Evolutionary conservation across 1,284 basidiomycete species (phyloP), one percentile per base, ranked within the genome.

Genomic region (Puccinia hordei): DNA sequence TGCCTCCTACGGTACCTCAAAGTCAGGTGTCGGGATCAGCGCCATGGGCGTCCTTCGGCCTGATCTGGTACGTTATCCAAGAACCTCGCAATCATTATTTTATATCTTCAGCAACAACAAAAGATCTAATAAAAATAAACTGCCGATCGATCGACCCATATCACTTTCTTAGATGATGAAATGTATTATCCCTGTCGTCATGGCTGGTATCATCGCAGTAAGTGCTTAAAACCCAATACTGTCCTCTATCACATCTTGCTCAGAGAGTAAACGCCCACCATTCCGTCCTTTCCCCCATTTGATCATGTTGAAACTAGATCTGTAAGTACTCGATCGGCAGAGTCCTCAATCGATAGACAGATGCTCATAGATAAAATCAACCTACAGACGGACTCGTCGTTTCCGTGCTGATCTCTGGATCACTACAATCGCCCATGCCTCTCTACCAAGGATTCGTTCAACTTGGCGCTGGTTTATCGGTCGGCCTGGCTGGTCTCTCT

Each of bases 1-100:
- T 44, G 75, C 75, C 61, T 84, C 83, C 80, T 87, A 87, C 84
- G 87, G 87, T 73, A 87, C 87, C 22, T 85, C 87, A 82, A 87
- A 87, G 83, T 87, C 87, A 22, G 87, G 87, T 82, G 87, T 87
- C 81, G 87, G 87, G 83, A 87, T 87, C 83, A 86, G 86, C 71
- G 86, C 87, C 57, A 87, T 87, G 87, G 87, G 87, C 85, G 87
- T 87, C 81, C 85, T 87, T 24, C 85, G 87, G 72, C 87, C 87
- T 41, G 87, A 87, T 82, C 84, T 87, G 65, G 84, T 87, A 83
- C 83, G 61, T 65, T 24, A 49, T 49, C 13, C 46, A 13, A 8
- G 17, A 13, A 17, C 17, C 17, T 17, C 46, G 17, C 46, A 49
- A 49, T 49, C 46, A 3, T 66, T 35, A n/a, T 15, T 33, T 24